Evolutionary conservation across 179 eudicot species (phyloP), one percentile per base, ranked within the genome.

Genomic region (Kewa caespitosa): DNA sequence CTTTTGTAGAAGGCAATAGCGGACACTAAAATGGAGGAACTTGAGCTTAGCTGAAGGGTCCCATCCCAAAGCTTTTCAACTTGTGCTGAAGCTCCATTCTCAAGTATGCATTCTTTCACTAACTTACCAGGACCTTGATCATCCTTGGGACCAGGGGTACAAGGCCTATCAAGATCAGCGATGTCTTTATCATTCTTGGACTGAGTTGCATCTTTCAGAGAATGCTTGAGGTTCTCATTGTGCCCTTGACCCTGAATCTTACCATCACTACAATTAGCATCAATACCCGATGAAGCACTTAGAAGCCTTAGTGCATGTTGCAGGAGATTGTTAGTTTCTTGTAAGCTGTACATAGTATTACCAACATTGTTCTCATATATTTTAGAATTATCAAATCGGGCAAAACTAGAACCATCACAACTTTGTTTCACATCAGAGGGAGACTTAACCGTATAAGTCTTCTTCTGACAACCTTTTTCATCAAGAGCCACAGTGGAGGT

Each of bases 1-100:
- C 97, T 92, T 85, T 89, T 90, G 72, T 83, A 92, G 86, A 82
- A 89, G 69, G 92, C 95, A 75, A 86, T 80, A 55, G 84, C 84
- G 67, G 92, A 83, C 76, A 86, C 86, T 54, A 82, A 76, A 74
- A 87, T 85, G 59, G 91, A 79, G 76, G 92, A 83, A 86, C 84
- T 89, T 72, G 92, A 83, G 85, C 84, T 89, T 72, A 92, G 84
- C 72, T 89, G 91, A 86, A 92, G 86, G 73, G 86, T 84, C 74
- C 97, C 97, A 42, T 87, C 89, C 97, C 97, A 92, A 31, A 92
- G 84, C 87, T 85, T 80, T 72, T 92, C 92, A 65, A 82, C 73
- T 70, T 62, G 74, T 72, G 77, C 52, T 33, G 83, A 75, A 69
- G 76, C 81, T 78, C 75, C 79, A 81, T 67, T 73, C 66, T 67